Percentiles rank a stretch among this genome's conserved stretches.
phyloP scores from a whole-genome alignment of 768 basidiomycete genomes.

The Mycena galopus region DNA sequence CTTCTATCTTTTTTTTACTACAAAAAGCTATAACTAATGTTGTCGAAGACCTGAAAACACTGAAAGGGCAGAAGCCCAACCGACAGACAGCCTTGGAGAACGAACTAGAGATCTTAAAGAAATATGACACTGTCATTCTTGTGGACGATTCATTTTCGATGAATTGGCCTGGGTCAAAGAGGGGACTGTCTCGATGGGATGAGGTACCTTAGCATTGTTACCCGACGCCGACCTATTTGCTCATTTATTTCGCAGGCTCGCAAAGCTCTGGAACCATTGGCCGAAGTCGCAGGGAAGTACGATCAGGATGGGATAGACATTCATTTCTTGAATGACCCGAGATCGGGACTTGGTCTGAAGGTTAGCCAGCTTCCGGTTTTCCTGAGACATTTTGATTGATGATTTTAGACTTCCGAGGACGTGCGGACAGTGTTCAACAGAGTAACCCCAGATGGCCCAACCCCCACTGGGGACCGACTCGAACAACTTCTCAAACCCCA shows the following conservation, averaged over 20 bases:
- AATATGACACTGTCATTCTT: constrained; percentile 70
- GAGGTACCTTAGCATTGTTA: constrained; percentile 52
- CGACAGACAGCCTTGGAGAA: constrained; percentile 42
- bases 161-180: constrained; percentile 40
- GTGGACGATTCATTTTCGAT: constrained; percentile 76
- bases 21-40: not conserved
- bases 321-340: constrained; percentile 65
- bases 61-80: constrained; percentile 20
- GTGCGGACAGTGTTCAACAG: constrained; percentile 58
- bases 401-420: constrained; percentile 48
- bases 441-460: constrained; percentile 58
- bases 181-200: constrained; percentile 57
- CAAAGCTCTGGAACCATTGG: constrained; percentile 61
- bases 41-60: not conserved
- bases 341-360: constrained; percentile 52
- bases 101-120: constrained; percentile 50
- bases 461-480: constrained; percentile 56
- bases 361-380: constrained; percentile 47
- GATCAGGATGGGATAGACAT: constrained; percentile 74
- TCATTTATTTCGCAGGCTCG: constrained; percentile 49
- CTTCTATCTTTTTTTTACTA: not conserved
- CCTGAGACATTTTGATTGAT: not conserved
- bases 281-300: constrained; percentile 59
- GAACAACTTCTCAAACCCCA: constrained; percentile 47
- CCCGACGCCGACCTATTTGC: not conserved